Evolutionary conservation across 2,329 filamentous ascomycete species (phyloP).

Genomic region (Lizonia empirigonia): DNA sequence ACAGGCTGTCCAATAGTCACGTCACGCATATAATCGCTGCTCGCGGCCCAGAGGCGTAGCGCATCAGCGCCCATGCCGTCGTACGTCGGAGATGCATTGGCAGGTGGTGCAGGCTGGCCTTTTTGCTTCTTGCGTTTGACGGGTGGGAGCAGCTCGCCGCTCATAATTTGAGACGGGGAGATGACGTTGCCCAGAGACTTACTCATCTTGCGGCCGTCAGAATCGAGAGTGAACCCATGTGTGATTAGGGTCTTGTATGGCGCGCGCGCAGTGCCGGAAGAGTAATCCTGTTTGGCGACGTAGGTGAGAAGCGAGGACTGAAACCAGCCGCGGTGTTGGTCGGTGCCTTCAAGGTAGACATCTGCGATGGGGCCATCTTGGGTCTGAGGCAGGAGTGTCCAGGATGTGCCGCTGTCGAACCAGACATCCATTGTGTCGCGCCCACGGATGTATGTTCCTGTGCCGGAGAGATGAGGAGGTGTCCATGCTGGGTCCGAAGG

Average conservation of each 20-base stretch:
- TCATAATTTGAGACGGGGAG: slow-evolving; percentile 80
- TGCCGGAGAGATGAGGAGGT: slow-evolving; percentile 63
- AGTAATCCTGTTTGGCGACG: slow-evolving; percentile 64
- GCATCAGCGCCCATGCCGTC: slow-evolving; percentile 85
- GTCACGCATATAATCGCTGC: slow-evolving; percentile 89
- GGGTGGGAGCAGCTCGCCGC: slow-evolving; percentile 76
- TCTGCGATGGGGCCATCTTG: slow-evolving; percentile 65
- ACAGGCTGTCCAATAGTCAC: slow-evolving; percentile 80
- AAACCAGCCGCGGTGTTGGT: slow-evolving; percentile 98
- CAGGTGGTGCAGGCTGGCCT: slow-evolving; percentile 46
- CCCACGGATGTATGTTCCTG: slow-evolving; percentile 70
- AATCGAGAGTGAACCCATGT: slow-evolving; percentile 91
- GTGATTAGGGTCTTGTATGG: slow-evolving; percentile 92
- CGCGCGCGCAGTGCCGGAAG: slow-evolving; percentile 47
- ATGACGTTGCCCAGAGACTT: slow-evolving; percentile 94
- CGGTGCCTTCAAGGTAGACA: slow-evolving; percentile 90
- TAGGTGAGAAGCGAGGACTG: slow-evolving; percentile 93
- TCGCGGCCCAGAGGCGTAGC: slow-evolving; percentile 87
- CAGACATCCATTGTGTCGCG: slow-evolving; percentile 99
- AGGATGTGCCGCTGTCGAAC: slow-evolving; percentile 98
- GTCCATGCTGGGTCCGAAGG: slow-evolving; percentile 79
- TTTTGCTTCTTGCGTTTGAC: slow-evolving; percentile 67
- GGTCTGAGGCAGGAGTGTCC: slow-evolving; percentile 60
- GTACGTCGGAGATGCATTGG: slow-evolving; percentile 52
- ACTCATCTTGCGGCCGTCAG: slow-evolving; percentile 95